Evolutionary conservation across 441 rosid genomes (phyloP), one percentile per base, ranked within the genome.

Genomic region (Raphanus hybrid): DNA sequence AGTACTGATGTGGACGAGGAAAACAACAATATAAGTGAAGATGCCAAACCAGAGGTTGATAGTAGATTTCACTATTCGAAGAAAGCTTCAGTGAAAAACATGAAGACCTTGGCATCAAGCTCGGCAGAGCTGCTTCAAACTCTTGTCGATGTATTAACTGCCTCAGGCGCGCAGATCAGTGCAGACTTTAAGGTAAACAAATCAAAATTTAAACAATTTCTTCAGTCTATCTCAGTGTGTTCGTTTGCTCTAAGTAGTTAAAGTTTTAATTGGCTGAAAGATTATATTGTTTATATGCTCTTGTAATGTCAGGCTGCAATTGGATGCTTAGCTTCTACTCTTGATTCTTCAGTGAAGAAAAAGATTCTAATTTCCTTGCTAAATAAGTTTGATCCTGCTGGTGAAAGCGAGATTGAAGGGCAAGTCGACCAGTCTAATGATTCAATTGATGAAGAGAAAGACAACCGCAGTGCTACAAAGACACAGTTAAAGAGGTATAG

Each of bases 271-370:
- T 43, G 15, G 43, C 70, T 29, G 55, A 50, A 50, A 15, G 34
- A 10, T 41, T 32, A 64, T 15, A 71, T 79, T 6, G 6, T 54
- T 67, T 64, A 6, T 64, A 8, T 64, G 75, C 32, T 76, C 62
- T 68, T 62, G 20, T 76, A 70, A 78, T 81, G 70, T 70, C 90
- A 93, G 98, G 96, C 87, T 85, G 92, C 97, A 69, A 81, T 91
- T 72, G 87, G 89, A 78, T 89, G 91, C 88, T 80, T 93, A 84
- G 97, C 98, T 85, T 91, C 93, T 65, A 84, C 94, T 20, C 73
- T 87, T 9, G 92, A 91, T 83, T 88, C 94, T 71, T 90, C 96
- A 35, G 43, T 84, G 73, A 86, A 86, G 73, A 87, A 88, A 85
- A 86, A 76, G 45, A 87, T 87, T 80, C 85, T 93, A 3, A 73